A percentile compares a stretch with the other conserved stretches of the same genome.
phyloP scores from a whole-genome alignment of 805 yeast genomes.

The Cyberlindnera meyerae region DNA sequence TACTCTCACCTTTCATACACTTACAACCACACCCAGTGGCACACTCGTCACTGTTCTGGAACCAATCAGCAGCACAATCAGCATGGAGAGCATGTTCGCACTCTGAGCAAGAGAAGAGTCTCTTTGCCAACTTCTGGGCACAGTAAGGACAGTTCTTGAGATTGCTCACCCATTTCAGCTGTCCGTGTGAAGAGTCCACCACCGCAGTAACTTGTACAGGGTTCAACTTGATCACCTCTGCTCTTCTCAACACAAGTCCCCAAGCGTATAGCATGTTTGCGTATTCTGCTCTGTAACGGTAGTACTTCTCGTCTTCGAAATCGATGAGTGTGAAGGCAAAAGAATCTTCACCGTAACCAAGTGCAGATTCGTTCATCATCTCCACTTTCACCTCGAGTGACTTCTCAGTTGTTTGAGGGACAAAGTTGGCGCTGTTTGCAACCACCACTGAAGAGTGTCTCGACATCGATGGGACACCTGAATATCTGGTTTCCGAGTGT shows the following conservation, averaged over 20 bases:
- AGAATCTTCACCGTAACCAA: slow-evolving; percentile 32
- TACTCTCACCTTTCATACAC: slow-evolving; percentile 38
- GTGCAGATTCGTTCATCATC: slow-evolving; percentile 36
- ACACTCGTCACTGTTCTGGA: slow-evolving; percentile 56
- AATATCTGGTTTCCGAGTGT: slow-evolving; percentile 16
- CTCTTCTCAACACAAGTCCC: slow-evolving; percentile 79
- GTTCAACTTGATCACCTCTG: slow-evolving; percentile 72
- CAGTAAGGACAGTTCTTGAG: slow-evolving; percentile 58
- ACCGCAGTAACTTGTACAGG: slow-evolving; percentile 27
- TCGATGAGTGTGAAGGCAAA: slow-evolving; percentile 35
- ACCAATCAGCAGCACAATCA: slow-evolving; percentile 78
- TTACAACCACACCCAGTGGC: slow-evolving; percentile 84
- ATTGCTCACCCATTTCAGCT: slow-evolving; percentile 26
- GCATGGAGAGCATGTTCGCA: slow-evolving; percentile 82
- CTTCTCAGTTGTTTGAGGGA: slow-evolving; percentile 5
- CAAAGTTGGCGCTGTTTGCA: background rate
- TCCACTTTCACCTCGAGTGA: slow-evolving; percentile 37
- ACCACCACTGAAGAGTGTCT: slow-evolving; percentile 24
- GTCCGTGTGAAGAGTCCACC: slow-evolving; percentile 33
- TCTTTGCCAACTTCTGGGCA: slow-evolving; percentile 50
- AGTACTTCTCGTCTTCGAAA: slow-evolving; percentile 23
- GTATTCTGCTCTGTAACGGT: slow-evolving; percentile 57
- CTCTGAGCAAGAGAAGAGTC: slow-evolving; percentile 59
- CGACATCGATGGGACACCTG: slow-evolving; percentile 25
- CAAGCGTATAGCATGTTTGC: slow-evolving; percentile 73